phyloP scores from a whole-genome alignment of 208 protist genomes.

The Trypanosomatidae sp. region DNA sequence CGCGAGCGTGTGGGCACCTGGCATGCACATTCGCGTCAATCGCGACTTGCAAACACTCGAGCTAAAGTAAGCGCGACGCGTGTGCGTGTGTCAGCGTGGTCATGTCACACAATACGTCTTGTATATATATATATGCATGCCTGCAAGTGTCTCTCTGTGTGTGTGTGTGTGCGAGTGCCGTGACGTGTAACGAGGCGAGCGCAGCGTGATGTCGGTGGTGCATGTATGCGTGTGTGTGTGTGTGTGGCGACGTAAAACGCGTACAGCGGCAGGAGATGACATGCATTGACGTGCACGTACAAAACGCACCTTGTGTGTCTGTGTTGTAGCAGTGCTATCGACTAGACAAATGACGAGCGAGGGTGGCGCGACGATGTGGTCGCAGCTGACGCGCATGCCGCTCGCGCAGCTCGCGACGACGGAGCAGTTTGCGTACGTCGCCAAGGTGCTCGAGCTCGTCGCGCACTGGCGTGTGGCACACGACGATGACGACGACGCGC shows the following conservation, averaged over 20 bases:
- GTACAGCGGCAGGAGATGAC: no score
- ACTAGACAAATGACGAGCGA: not conserved
- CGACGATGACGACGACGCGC: constrained; percentile 38
- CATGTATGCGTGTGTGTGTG: no score
- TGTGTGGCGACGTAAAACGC: no score
- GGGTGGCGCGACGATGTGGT: constrained; percentile 28
- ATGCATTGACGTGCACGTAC: no score
- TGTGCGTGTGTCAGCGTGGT: no score
- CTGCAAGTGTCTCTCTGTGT: constrained; percentile 1
- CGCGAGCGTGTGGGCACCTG: constrained; percentile 62
- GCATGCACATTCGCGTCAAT: constrained; percentile 65
- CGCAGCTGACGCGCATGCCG: constrained; percentile 55
- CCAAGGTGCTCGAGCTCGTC: constrained; percentile 40
- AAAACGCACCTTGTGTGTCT: not conserved
- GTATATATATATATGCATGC: constrained; percentile 1
- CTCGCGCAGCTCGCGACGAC: constrained; percentile 49
- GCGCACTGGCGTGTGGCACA: constrained; percentile 54
- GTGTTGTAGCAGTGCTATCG: not conserved
- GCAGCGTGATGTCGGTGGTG: no score
- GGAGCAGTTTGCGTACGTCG: constrained; percentile 29
- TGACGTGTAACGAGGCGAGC: no score
- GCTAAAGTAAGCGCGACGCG: not conserved
- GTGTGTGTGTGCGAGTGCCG: not conserved
- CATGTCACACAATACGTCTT: not conserved
- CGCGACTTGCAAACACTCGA: constrained; percentile 31